Evolutionary conservation across 345 rosid species (phyloP), one percentile per base, ranked within the genome.

Genomic region (Eucalyptus regnans): DNA sequence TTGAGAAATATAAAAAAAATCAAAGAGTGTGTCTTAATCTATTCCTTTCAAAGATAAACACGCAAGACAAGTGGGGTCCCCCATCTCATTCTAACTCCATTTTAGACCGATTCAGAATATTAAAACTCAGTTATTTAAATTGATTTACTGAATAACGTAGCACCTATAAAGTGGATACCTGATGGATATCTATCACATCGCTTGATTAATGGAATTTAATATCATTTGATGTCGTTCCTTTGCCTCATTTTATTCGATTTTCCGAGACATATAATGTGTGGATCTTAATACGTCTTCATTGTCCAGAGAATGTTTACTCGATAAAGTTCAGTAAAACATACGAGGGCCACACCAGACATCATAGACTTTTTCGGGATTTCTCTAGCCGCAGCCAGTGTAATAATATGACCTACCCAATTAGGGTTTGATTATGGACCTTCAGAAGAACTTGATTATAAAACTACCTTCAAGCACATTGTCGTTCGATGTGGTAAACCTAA

Each of bases 91-190:
- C 25, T 43, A 71, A 33, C 46, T 37, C 29, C 20, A 71, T 33
- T 2, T 18, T 71, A 18, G 15, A 76, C 3, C 8, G 9, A 23
- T 41, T 20, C 5, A 1, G 1, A 8, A 6, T 11, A 76, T 41
- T 20, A 41, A 41, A 76, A 20, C 3, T 22, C 14, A 23, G 2
- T 17, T 1, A 7, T 71, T 20, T 13, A 41, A 20, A 41, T 20
- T 1, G 29, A 41, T 76, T 6, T 18, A 76, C 4, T 12, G 8
- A 11, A 41, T 22, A 7, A 22, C 8, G 29, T 1, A 41, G 0
- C 3, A 6, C 5, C 2, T 41, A 41, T 11, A 5, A 41, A 41
- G 3, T 20, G 27, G 23, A 41, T 5, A 4, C 84, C 18, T 5
- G 0, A 76, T 1, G 2, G 13, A 7, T 37, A 41, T 11, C 27